Conservation (phyloP, 2,329 filamentous ascomycete genomes). For the Cercospora sp. region DNA sequence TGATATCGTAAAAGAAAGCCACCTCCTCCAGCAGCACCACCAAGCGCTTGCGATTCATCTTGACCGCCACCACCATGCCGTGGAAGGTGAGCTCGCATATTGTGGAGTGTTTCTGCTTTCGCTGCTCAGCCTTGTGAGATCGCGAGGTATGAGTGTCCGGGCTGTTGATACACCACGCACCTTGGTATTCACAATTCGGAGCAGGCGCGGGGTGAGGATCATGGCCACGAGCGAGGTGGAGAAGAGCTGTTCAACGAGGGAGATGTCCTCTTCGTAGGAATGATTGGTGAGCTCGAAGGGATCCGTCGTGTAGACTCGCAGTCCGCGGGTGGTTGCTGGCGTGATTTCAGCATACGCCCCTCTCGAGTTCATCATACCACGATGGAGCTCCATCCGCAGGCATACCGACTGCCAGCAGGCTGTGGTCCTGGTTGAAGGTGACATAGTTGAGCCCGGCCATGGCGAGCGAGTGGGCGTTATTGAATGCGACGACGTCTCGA, state of each 20-base stretch:
- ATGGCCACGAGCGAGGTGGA: conserved; percentile 94
- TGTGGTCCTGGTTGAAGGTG: conserved; percentile 98
- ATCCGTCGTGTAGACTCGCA: conserved; percentile 95
- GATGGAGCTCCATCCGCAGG: not conserved
- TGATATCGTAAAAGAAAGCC: conserved; percentile 98
- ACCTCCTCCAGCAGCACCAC: conserved; percentile 93
- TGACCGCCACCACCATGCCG: conserved; percentile 90
- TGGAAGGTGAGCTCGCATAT: conserved; percentile 99
- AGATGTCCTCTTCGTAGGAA: conserved; percentile 84
- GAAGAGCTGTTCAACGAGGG: conserved; percentile 97
- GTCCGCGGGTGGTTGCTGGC: conserved; percentile 84
- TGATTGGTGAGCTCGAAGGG: conserved; percentile 94
- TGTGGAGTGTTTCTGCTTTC: conserved; percentile 65
- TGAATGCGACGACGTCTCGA: not conserved
- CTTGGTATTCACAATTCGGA: conserved; percentile 98
- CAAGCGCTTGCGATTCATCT: conserved; percentile 88
- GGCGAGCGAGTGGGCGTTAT: conserved; percentile 1
- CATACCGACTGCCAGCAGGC: conserved; percentile 90
- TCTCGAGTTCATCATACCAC: conserved; percentile 5
- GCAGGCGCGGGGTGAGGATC: conserved; percentile 83
- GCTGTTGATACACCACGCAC: conserved; percentile 50
- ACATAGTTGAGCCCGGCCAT: conserved; percentile 79
- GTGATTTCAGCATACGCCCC: conserved; percentile 12
- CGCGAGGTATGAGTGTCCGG: conserved; percentile 6
- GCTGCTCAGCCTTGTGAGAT: conserved; percentile 26